These are phyloP conservation scores for Fusarium coicis DNA, from an alignment of 2,329 filamentous ascomycete species.

Conservation along the genomic window DNA sequence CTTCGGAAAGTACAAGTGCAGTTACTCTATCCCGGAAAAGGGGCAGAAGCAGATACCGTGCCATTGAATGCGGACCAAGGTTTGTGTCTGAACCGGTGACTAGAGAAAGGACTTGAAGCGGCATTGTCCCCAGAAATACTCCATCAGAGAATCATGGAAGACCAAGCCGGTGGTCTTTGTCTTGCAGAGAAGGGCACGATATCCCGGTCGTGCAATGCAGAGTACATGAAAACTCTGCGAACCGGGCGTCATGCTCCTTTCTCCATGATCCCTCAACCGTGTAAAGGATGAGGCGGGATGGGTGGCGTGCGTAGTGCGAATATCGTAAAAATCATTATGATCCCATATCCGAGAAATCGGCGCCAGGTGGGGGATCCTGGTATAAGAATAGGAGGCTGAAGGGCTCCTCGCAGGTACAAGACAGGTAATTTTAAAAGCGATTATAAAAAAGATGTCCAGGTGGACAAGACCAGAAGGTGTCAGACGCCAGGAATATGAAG, in stretches of 20 bases:
- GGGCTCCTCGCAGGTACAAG: slow-evolving; percentile 21
- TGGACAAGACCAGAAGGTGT: background rate
- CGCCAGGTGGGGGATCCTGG: background rate
- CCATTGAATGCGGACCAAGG: background rate
- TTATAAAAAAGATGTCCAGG: background rate
- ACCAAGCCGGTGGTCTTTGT: background rate
- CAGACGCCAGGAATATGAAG: slow-evolving; percentile 52
- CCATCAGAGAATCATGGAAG: background rate
- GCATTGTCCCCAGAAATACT: slow-evolving; percentile 1
- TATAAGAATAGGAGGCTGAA: slow-evolving; percentile 19
- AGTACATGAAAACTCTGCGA: background rate
- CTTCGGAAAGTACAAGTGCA: slow-evolving; percentile 23
- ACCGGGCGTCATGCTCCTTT: background rate
- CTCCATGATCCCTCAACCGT: background rate
- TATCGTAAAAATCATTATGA: slow-evolving; percentile 20
- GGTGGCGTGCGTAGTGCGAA: slow-evolving; percentile 2
- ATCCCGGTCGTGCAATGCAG: background rate
- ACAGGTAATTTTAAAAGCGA: slow-evolving; percentile 2
- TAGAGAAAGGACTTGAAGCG: slow-evolving; percentile 14
- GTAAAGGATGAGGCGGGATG: background rate
- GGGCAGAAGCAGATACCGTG: slow-evolving; percentile 2
- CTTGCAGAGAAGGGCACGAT: slow-evolving; percentile 5
- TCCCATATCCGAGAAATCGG: slow-evolving; percentile 30
- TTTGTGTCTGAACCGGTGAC: slow-evolving; percentile 7
- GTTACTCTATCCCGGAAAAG: slow-evolving; percentile 9